phyloP scores from a whole-genome alignment of 768 basidiomycete species.

The Candolleomyces eurysporus region DNA sequence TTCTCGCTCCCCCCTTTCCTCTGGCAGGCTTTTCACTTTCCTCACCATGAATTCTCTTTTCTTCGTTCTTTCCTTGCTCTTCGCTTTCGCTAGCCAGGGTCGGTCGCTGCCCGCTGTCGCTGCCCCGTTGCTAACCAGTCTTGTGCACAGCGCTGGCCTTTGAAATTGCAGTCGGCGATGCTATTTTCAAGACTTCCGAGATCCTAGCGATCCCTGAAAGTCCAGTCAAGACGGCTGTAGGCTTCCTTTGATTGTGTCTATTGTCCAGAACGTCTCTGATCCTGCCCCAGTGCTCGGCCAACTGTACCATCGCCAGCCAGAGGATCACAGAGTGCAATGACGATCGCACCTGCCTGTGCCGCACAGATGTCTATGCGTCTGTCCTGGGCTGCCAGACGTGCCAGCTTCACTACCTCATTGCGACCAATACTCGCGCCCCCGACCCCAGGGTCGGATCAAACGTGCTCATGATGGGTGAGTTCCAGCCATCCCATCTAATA shows the following conservation, averaged over 20 bases:
- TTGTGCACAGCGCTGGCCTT: constrained; percentile 38
- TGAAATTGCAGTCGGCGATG: constrained; percentile 43
- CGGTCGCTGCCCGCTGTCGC: constrained; percentile 4
- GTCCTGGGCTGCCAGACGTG: constrained; percentile 64
- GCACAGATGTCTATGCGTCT: constrained; percentile 32
- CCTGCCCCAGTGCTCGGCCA: constrained; percentile 31
- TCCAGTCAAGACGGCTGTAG: constrained; percentile 25
- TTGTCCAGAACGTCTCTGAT: constrained; percentile 10
- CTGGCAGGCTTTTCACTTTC: constrained; percentile 24
- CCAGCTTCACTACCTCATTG: constrained; percentile 57
- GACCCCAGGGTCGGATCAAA: constrained; percentile 61
- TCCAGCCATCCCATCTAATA: background rate
- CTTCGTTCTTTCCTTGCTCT: constrained; percentile 33
- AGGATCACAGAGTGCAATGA: constrained; percentile 40
- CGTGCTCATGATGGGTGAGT: constrained; percentile 53
- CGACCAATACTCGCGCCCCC: constrained; percentile 42
- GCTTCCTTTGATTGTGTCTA: constrained; percentile 19
- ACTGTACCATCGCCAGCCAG: constrained; percentile 25
- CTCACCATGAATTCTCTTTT: constrained; percentile 28
- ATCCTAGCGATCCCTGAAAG: constrained; percentile 43
- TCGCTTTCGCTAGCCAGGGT: constrained; percentile 62
- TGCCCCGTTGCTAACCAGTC: background rate
- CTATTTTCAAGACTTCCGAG: constrained; percentile 37
- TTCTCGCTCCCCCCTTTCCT: constrained; percentile 10
- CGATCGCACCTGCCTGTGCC: constrained; percentile 57